These are phyloP conservation scores for Herpotrichia juniperi DNA, from an alignment of 2,329 filamentous ascomycete species.

Conservation along the genomic window DNA sequence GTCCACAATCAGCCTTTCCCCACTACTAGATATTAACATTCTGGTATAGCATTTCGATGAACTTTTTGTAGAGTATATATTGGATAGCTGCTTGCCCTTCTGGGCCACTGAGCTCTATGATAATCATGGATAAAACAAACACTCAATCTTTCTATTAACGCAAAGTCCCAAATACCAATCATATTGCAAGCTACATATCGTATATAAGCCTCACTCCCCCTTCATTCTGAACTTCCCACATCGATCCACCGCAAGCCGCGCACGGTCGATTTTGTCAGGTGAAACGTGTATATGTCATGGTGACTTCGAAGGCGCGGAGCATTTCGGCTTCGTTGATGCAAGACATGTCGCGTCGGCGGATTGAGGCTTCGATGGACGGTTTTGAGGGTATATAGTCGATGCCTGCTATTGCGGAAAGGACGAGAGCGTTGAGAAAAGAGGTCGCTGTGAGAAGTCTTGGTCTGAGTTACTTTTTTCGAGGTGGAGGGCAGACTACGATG, in stretches of 20 bases:
- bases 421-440: slow-evolving; percentile 9
- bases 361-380: not conserved
- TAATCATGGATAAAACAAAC: no score
- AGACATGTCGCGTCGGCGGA: slow-evolving; percentile 3
- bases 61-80: no score
- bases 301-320: slow-evolving; percentile 7
- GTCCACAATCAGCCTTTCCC: no score
- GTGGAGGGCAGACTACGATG: not conserved
- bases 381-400: slow-evolving; percentile 7
- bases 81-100: no score
- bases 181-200: no score
- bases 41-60: no score
- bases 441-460: not conserved
- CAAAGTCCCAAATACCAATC: no score
- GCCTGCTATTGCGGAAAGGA: slow-evolving; percentile 2
- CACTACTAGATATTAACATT: no score
- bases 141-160: no score
- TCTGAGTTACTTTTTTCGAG: not conserved
- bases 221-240: not conserved
- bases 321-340: slow-evolving; percentile 9
- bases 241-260: not conserved
- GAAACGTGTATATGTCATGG: slow-evolving; percentile 2
- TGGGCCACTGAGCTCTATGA: no score
- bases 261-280: not conserved
- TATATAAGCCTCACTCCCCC: no score